Percentiles rank a stretch among this genome's conserved stretches.
These are phyloP conservation scores for Dendrocalamus sinicus DNA, from an alignment of 176 grass and related monocot genomes.

Conservation along the genomic window DNA sequence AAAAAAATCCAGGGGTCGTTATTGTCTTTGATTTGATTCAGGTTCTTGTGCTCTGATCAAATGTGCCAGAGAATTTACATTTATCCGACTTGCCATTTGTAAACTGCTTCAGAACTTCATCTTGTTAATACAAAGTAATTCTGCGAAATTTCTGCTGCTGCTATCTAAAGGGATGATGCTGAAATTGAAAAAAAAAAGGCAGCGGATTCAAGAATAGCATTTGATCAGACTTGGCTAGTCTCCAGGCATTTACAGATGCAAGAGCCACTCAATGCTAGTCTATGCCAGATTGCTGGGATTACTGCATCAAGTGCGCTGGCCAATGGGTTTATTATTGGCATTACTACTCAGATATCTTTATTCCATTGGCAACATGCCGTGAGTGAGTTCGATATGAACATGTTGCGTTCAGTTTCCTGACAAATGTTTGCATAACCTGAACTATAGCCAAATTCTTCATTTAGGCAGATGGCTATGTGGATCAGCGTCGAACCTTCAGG, in stretches of 20 bases:
- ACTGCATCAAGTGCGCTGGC: neutral
- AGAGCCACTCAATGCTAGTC: neutral
- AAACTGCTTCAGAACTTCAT: neutral
- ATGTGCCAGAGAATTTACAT: too few relatives aligned
- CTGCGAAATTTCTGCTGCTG: neutral
- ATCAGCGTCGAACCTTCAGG: constrained; percentile 67
- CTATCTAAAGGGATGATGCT: neutral
- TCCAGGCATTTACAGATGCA: neutral
- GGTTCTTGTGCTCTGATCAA: too few relatives aligned
- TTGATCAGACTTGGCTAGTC: neutral
- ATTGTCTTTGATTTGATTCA: too few relatives aligned
- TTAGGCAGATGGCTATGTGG: neutral
- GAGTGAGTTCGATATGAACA: constrained; percentile 1
- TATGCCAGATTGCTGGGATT: neutral
- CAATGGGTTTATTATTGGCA: neutral
- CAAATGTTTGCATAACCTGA: neutral
- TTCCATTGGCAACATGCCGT: neutral
- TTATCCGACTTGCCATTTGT: too few relatives aligned
- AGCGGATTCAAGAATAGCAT: neutral
- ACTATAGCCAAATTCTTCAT: neutral
- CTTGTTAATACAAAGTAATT: neutral
- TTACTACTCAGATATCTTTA: neutral
- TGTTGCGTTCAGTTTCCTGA: neutral
- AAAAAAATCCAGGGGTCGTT: too few relatives aligned
- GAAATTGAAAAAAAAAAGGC: neutral